Evolutionary conservation across 345 rosid genomes (phyloP).

Genomic region (Physaria fendleri): DNA sequence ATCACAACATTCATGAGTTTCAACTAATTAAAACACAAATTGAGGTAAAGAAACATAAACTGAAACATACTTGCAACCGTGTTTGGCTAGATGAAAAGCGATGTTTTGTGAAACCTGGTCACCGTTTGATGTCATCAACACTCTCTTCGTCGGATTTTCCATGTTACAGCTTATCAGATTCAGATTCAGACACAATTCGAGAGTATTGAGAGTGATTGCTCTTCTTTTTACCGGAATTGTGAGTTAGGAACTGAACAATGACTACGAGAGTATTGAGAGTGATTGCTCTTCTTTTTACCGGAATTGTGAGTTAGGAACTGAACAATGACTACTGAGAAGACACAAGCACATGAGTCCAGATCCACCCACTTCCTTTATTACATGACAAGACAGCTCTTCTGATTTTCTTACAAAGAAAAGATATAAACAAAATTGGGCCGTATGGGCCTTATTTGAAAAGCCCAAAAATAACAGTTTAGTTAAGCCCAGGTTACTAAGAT

Average conservation of each 20-base stretch:
- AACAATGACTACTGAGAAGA: too few relatives aligned
- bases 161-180: slow-evolving; percentile 12
- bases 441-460: too few relatives aligned
- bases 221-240: not conserved
- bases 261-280: not conserved
- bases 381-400: too few relatives aligned
- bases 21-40: not conserved
- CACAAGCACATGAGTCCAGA: too few relatives aligned
- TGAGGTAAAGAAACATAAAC: too few relatives aligned
- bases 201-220: not conserved
- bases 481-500: too few relatives aligned
- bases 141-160: slow-evolving; percentile 55
- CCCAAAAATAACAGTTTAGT: too few relatives aligned
- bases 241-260: too few relatives aligned
- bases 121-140: slow-evolving; percentile 71
- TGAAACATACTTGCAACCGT: slow-evolving; percentile 55
- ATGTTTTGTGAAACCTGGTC: slow-evolving; percentile 63
- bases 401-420: too few relatives aligned
- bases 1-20: not conserved
- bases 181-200: not conserved
- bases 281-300: not conserved
- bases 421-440: too few relatives aligned
- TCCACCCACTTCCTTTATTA: too few relatives aligned
- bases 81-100: slow-evolving; percentile 65
- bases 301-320: too few relatives aligned